Conservation (phyloP, 2,329 filamentous ascomycete genomes). For the Paracamarosporium sp. region DNA sequence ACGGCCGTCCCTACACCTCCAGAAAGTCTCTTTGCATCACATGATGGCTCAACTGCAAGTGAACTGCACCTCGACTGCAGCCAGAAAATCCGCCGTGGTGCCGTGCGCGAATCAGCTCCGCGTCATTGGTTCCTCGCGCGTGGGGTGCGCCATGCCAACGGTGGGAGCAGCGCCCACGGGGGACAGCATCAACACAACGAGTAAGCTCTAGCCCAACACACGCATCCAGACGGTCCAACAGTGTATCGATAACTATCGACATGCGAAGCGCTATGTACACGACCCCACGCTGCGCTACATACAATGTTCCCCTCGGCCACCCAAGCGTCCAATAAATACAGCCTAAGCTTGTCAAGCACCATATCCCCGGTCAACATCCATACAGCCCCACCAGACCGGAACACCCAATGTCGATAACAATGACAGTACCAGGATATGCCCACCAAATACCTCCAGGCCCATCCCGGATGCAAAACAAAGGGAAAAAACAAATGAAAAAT, state of each 20-base stretch:
- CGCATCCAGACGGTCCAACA: too few species aligned
- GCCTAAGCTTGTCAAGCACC: neutral
- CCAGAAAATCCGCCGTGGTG: neutral
- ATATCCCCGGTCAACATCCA: constrained; percentile 4
- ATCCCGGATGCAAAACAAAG: constrained; percentile 6
- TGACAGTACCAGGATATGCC: constrained; percentile 9
- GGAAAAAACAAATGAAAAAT: neutral
- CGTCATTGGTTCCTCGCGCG: neutral
- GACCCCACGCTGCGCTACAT: neutral
- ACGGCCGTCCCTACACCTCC: neutral
- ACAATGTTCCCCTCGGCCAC: neutral
- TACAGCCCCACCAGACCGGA: neutral
- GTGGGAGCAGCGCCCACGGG: neutral
- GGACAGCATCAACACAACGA: neutral
- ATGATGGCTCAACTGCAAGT: neutral
- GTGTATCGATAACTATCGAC: constrained; percentile 1
- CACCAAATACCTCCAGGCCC: constrained; percentile 5
- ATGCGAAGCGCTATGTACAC: constrained; percentile 6
- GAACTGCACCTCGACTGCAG: neutral
- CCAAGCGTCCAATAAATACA: neutral
- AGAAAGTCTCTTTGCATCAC: constrained; percentile 2
- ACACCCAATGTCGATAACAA: neutral
- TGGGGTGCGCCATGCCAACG: neutral
- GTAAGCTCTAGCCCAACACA: neutral
- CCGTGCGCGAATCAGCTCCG: neutral